Base-by-base conservation (phyloP, 2,329 filamentous ascomycete species). In the Aaosphaeria pasadenensis region DNA sequence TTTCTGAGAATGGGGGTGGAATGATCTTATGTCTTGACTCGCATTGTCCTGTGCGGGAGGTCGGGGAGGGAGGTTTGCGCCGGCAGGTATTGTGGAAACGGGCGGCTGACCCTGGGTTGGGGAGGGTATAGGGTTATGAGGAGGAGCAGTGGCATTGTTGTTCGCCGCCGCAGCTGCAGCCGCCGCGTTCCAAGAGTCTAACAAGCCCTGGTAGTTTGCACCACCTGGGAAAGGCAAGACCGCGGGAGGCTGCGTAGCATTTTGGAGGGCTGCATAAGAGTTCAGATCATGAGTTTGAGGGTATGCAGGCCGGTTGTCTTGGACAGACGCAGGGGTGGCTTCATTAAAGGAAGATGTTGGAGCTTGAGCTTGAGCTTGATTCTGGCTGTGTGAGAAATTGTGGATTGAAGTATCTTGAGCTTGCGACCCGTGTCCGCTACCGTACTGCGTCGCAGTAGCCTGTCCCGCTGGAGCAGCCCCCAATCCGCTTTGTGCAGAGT, bases 21-120 rank as follows among this genome's bases (percentile, higher is more conserved):
- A 78, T 36, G 74, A 74, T 53, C 75, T 71, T 48, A 77, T 76
- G 58, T 77, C 74, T 43, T 74, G 73, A 36, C 69, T 67, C 62
- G 77, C 77, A 53, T 76, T 76, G 50, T 77, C 75, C 63, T 77
- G 76, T 35, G 74, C 71, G 50, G 75, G 76, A 39, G 75, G 76
- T 52, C 74, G 69, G 35, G 75, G 69, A 58, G 75, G 76, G 6
- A 78, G 74, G 50, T 62, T 68, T 47, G 69, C 57, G 41, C 71
- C 67, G 47, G 67, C 67, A 33, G 73, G 67, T 40, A 70, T 56
- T 43, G 70, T 63, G 11, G 71, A 64, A 24, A 67, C 54, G 31
- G 69, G 58, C 50, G 70, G 63, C 47, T 60, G 62, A 58, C 63
- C 60, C 42, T 65, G 65, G 43, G 62, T 47, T 45, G 52, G 58